Base-by-base conservation (phyloP, 176 grass and related monocot species). In the Triticum dicoccoides region DNA sequence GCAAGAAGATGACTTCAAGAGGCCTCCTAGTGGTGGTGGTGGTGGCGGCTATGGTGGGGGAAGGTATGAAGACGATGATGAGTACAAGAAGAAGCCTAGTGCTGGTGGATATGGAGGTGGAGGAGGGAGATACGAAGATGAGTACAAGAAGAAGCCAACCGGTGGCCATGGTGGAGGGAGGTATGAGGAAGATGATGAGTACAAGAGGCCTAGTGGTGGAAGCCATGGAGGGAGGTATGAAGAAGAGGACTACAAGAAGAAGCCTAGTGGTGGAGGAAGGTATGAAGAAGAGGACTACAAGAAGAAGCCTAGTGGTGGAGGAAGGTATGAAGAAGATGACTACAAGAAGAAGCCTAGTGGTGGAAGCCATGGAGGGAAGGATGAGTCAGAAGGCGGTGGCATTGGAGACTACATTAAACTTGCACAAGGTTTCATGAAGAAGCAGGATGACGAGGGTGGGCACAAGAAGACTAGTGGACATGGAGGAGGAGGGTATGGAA, bases 381-480 rank as follows among this genome's bases (percentile, higher is more conserved):
- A 84, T 44, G 86, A 86, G 34, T 88, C 84, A 21, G 89, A 89
- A 61, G 89, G 83, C 2, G 83, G 87, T 23, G 89, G 93, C 18
- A 85, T 95, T 24, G 93, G 93, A 51, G 88, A 90, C 63, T 95
- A 95, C 83, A 27, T 95, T n/a, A 91, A 95, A 66, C 21, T 95
- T 58, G 93, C 93, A 33, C 93, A 95, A 30, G 93, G 93, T 76
- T 83, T 95, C 84, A 70, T 95, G 93, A 95, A 95, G 76, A 92
- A 88, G 34, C 86, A 95, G n/a, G 88, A 78, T 24, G 93, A 90
- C 24, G 73, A 45, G 14, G 83, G 86, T 72, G 83, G 72, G 27
- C 77, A 86, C 83, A 91, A 91, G 70, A 91, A 91, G 71, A 52
- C 63, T 56, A 73, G 82, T 85, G 89, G 82, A 5, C 77, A 88